phyloP scores from a whole-genome alignment of 352 stramenopile species.

The Phytophthora sp. region DNA sequence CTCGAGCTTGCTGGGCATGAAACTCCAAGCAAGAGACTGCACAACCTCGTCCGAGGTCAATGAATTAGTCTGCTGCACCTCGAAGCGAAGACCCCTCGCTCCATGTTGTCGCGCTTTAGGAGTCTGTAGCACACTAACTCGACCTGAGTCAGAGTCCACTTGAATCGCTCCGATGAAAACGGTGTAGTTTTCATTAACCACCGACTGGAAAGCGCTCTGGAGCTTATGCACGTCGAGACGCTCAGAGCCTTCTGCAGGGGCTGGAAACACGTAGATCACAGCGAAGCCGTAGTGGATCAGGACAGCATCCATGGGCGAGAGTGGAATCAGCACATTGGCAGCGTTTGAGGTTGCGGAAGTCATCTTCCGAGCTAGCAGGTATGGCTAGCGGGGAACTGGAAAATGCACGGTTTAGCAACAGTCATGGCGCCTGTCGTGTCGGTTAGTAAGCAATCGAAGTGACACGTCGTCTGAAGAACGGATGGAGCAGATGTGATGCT shows the following conservation, averaged over 20 bases:
- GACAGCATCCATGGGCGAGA: constrained; percentile 51
- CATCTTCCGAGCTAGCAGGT: no score
- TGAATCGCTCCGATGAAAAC: constrained; percentile 32
- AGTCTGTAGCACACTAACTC: constrained; percentile 32
- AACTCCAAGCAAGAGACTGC: constrained; percentile 14
- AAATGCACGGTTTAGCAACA: no score
- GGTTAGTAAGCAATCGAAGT: no score
- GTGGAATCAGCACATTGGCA: not conserved
- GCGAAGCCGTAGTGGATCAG: constrained; percentile 42
- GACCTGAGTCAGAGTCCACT: constrained; percentile 22
- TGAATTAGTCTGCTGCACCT: not conserved
- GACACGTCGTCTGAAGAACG: no score
- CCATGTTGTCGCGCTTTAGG: not conserved
- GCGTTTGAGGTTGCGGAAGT: not conserved
- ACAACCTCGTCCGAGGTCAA: constrained; percentile 35
- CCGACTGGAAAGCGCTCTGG: constrained; percentile 18
- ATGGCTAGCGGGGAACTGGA: no score
- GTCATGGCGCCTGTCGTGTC: not conserved
- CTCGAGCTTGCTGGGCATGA: constrained; percentile 12
- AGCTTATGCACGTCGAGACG: constrained; percentile 29
- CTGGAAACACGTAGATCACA: constrained; percentile 51
- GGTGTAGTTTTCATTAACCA: constrained; percentile 44
- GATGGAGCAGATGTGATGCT: no score
- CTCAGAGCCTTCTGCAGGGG: not conserved
- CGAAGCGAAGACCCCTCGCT: constrained; percentile 35